phyloP scores from a whole-genome alignment of 257 asterid genomes.

The Solanum infundibuliforme region DNA sequence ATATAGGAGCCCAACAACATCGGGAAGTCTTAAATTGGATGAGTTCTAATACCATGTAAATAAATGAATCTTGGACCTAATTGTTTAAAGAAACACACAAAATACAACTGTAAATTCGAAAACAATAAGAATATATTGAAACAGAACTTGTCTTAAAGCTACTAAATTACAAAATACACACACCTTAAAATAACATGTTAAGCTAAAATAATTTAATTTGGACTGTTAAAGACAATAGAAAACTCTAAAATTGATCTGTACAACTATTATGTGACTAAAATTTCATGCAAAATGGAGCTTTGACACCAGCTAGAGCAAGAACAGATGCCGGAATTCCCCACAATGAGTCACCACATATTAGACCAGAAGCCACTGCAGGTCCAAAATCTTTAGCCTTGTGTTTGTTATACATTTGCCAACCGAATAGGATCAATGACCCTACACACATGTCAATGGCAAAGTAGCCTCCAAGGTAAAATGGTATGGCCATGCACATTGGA shows the following conservation, averaged over 20 bases:
- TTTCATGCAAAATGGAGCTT: slow-evolving; percentile 28
- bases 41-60: too few relatives aligned
- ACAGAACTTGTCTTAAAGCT: neutral
- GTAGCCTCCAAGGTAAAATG: slow-evolving; percentile 56
- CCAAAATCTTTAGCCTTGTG: too few relatives aligned
- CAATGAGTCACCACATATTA: too few relatives aligned
- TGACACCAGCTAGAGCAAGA: slow-evolving; percentile 32
- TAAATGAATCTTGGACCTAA: too few relatives aligned
- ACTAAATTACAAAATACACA: neutral
- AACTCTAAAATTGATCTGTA: neutral
- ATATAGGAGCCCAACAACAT: too few relatives aligned
- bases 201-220: neutral
- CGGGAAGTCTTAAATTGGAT: too few relatives aligned
- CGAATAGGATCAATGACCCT: slow-evolving; percentile 41
- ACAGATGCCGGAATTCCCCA: too few relatives aligned
- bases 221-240: neutral
- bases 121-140: neutral
- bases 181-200: neutral
- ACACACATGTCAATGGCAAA: slow-evolving; percentile 74
- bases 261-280: neutral
- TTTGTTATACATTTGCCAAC: too few relatives aligned
- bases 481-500: slow-evolving; percentile 79
- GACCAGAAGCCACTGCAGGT: too few relatives aligned
- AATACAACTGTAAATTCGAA: neutral
- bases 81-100: neutral